Percentiles rank a stretch among this genome's conserved stretches.
Conservation (phyloP, 371 early-diverging fungal species). For the Dichotomocladium elegans region DNA sequence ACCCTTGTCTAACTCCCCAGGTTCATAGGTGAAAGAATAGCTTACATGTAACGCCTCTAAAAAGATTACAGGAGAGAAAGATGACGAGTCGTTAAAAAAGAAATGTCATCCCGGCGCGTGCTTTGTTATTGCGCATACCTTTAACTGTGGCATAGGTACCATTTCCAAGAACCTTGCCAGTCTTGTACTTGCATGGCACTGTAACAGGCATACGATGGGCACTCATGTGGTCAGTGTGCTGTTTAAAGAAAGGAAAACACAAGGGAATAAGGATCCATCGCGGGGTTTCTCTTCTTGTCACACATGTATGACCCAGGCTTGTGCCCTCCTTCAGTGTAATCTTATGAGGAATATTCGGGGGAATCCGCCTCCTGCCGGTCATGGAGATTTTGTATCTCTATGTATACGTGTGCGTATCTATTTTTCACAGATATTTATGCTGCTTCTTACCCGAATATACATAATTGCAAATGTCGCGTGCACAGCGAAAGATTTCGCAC, state of each 20-base stretch:
- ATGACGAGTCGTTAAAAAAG: neutral
- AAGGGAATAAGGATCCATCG: too few relatives aligned
- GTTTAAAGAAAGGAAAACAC: conserved; percentile 1
- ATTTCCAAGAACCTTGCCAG: conserved; percentile 64
- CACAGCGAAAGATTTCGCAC: too few relatives aligned
- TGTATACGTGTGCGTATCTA: too few relatives aligned
- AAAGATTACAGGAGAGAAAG: neutral
- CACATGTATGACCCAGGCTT: too few relatives aligned
- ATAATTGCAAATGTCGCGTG: too few relatives aligned
- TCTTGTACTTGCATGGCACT: conserved; percentile 68
- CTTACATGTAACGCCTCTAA: conserved; percentile 51
- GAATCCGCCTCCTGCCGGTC: too few relatives aligned
- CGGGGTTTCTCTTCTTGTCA: too few relatives aligned
- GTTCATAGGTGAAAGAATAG: neutral
- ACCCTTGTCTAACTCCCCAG: neutral
- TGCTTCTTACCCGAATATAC: too few relatives aligned
- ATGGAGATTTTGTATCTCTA: too few relatives aligned
- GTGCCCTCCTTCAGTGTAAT: too few relatives aligned
- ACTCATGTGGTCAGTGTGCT: conserved; percentile 6
- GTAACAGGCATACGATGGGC: conserved; percentile 28
- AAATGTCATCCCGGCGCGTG: neutral
- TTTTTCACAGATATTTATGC: too few relatives aligned
- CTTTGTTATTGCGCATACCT: conserved; percentile 50
- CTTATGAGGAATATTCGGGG: too few relatives aligned
- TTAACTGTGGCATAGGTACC: conserved; percentile 72